These are phyloP conservation scores for Lophiotrema nucula DNA, from an alignment of 495 filamentous ascomycete genomes.

Conservation along the genomic window DNA sequence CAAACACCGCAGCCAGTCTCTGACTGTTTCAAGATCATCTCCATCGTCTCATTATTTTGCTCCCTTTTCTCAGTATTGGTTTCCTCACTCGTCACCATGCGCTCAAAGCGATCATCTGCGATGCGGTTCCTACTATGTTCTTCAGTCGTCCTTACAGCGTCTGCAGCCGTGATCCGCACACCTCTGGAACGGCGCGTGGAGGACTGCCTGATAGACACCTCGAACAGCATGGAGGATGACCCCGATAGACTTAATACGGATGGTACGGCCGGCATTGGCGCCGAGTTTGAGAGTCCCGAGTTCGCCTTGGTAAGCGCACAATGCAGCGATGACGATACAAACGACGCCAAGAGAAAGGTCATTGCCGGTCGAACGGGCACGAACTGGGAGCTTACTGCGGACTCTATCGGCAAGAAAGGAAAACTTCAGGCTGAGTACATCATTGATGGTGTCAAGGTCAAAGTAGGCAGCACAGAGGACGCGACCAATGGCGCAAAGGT, in stretches of 20 bases:
- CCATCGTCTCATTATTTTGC: constrained; percentile 6
- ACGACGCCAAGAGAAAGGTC: constrained; percentile 2
- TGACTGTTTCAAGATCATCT: constrained; percentile 1
- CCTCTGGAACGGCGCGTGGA: not conserved
- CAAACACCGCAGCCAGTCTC: constrained; percentile 3
- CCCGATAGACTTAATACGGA: not conserved
- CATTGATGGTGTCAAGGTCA: constrained; percentile 3
- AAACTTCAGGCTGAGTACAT: constrained; percentile 7
- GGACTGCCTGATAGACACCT: not conserved
- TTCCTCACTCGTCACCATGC: not conserved
- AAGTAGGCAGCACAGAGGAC: not conserved
- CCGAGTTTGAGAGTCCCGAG: constrained; percentile 10
- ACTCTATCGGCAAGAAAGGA: not conserved
- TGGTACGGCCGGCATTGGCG: constrained; percentile 4
- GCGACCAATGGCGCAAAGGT: constrained; percentile 2
- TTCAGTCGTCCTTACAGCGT: constrained; percentile 1
- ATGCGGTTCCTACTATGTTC: constrained; percentile 2
- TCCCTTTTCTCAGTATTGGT: not conserved
- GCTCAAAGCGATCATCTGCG: constrained; percentile 2
- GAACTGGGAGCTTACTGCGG: constrained; percentile 7
- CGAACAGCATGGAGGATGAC: not conserved
- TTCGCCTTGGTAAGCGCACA: not conserved
- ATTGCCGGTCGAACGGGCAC: not conserved
- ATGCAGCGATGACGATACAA: constrained; percentile 2
- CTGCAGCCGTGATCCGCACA: constrained; percentile 1